Percentiles rank a stretch among this genome's conserved stretches.
Conservation (phyloP, 2,329 filamentous ascomycete genomes). For the Nothophaeocryptopus gaeumannii region DNA sequence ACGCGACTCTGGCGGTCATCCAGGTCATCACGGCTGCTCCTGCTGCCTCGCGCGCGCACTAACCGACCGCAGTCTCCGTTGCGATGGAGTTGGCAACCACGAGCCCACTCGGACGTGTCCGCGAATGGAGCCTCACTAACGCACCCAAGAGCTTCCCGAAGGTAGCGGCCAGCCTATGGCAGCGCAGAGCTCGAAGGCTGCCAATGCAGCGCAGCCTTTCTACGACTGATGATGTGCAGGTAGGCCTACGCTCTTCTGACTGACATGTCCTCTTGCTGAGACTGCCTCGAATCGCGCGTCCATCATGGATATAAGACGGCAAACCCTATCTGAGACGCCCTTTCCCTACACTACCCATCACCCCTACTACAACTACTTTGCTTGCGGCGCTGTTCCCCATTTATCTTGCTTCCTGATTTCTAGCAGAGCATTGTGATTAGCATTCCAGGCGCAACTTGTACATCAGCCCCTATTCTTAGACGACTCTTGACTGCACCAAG, state of each 20-base stretch:
- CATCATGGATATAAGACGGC: no score
- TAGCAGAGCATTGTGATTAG: no score
- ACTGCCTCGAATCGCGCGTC: no score
- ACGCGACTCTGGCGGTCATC: not conserved
- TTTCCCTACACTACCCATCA: no score
- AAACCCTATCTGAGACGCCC: no score
- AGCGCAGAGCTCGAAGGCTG: not conserved
- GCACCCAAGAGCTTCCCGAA: conserved; percentile 7
- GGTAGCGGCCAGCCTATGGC: conserved; percentile 6
- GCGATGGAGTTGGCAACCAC: not conserved
- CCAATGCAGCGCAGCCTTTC: conserved; percentile 5
- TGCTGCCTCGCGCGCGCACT: conserved; percentile 6
- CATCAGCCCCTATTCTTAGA: no score
- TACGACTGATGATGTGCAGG: conserved; percentile 10
- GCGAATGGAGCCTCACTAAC: conserved; percentile 5
- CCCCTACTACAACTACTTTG: no score
- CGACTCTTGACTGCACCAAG: conserved; percentile 5
- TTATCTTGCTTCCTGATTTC: no score
- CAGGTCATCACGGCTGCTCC: conserved; percentile 4
- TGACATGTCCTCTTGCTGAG: not conserved
- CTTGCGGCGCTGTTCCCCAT: no score
- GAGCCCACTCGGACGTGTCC: conserved; percentile 5
- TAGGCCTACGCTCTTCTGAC: conserved; percentile 1
- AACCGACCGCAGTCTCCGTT: conserved; percentile 11
- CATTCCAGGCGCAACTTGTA: no score